These are phyloP conservation scores for Miscanthus lutarioriparius DNA, from an alignment of 176 grass and related monocot species.

Conservation along the genomic window DNA sequence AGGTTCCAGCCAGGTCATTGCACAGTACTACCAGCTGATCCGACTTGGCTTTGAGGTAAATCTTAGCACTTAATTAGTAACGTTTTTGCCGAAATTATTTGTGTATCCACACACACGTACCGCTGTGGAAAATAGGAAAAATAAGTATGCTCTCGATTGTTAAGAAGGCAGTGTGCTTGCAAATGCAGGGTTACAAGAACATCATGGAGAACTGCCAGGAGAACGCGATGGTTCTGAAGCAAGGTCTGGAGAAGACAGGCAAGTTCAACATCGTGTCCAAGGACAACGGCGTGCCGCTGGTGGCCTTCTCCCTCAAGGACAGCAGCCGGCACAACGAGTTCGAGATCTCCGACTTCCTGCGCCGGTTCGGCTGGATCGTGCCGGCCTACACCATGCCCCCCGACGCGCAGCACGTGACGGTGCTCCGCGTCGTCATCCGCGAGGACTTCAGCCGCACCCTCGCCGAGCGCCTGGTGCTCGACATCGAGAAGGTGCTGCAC, in stretches of 20 bases:
- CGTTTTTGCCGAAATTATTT: no score
- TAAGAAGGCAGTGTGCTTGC: neutral
- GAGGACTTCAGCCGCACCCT: constrained; percentile 94
- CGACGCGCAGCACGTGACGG: constrained; percentile 72
- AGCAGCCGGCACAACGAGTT: constrained; percentile 72
- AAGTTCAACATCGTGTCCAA: constrained; percentile 89
- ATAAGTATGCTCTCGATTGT: no score
- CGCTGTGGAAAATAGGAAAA: no score
- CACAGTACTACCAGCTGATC: constrained; percentile 91
- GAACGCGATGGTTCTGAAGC: constrained; percentile 83
- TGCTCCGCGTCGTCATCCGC: constrained; percentile 73
- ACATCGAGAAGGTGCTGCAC: constrained; percentile 75
- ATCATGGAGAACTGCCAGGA: constrained; percentile 91
- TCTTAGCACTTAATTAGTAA: no score
- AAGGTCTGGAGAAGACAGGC: constrained; percentile 58
- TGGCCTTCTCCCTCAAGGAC: constrained; percentile 97
- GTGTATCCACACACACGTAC: no score
- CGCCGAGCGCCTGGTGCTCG: constrained; percentile 76
- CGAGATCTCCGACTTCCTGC: constrained; percentile 80
- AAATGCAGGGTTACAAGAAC: constrained; percentile 81
- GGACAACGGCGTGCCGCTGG: constrained; percentile 83
- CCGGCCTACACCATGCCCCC: constrained; percentile 93
- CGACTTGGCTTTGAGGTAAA: constrained; percentile 86
- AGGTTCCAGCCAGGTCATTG: constrained; percentile 94
- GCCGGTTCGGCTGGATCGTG: constrained; percentile 92